Conservation (phyloP, 2,329 filamentous ascomycete genomes). For the Apiospora hydei region DNA sequence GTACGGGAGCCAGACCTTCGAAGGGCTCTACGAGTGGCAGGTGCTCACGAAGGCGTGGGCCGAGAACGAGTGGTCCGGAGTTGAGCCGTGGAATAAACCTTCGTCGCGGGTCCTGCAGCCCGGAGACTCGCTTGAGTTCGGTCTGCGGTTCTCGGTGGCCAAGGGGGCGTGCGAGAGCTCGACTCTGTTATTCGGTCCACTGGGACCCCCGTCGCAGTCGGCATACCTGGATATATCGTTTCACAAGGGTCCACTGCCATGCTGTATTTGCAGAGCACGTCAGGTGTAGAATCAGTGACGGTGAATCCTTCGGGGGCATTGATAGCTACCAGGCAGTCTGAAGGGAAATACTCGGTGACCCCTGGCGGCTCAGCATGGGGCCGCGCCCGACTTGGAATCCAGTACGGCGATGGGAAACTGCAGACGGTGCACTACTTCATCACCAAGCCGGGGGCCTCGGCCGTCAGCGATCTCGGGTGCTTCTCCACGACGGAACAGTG, state of each 20-base stretch:
- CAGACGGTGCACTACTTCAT: slow-evolving; percentile 66
- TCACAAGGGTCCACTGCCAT: slow-evolving; percentile 54
- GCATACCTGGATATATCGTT: slow-evolving; percentile 62
- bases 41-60: slow-evolving; percentile 60
- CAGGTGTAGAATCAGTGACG: slow-evolving; percentile 48
- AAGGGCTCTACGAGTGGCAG: slow-evolving; percentile 69
- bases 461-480: slow-evolving; percentile 54
- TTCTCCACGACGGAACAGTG: slow-evolving; percentile 63
- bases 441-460: slow-evolving; percentile 53
- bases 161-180: slow-evolving; percentile 52
- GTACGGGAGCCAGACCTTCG: slow-evolving; percentile 63
- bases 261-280: slow-evolving; percentile 53
- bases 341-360: slow-evolving; percentile 50
- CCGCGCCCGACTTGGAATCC: slow-evolving; percentile 54
- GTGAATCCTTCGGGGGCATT: slow-evolving; percentile 49
- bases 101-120: slow-evolving; percentile 54
- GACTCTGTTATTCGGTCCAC: slow-evolving; percentile 53
- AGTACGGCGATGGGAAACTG: slow-evolving; percentile 53
- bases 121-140: slow-evolving; percentile 55
- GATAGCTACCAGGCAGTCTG: slow-evolving; percentile 38
- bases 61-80: slow-evolving; percentile 60
- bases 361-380: slow-evolving; percentile 56
- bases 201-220: slow-evolving; percentile 56
- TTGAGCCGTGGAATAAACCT: slow-evolving; percentile 62
- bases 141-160: slow-evolving; percentile 58